phyloP scores from a whole-genome alignment of 2,329 filamentous ascomycete species.

The Aspergillus sp. region DNA sequence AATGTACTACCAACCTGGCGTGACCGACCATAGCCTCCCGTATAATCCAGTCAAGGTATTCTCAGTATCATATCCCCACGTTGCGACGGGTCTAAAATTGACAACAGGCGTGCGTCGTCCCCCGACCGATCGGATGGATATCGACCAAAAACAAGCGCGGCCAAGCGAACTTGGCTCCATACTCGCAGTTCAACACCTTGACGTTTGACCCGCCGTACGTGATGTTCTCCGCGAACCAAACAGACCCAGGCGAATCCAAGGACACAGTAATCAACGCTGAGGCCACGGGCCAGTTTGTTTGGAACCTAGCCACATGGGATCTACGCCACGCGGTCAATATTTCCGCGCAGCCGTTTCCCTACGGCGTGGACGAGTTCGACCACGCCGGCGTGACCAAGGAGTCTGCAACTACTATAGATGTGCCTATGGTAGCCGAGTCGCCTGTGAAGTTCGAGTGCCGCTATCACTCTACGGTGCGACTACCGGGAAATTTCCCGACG shows the following conservation, averaged over 20 bases:
- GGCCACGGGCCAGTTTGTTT: constrained; percentile 55
- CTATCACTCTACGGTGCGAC: constrained; percentile 53
- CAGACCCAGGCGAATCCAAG: constrained; percentile 45
- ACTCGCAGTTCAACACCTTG: constrained; percentile 62
- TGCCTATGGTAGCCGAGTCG: constrained; percentile 52
- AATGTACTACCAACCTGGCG: constrained; percentile 56
- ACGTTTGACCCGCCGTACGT: constrained; percentile 63
- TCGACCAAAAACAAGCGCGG: constrained; percentile 50
- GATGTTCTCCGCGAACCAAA: constrained; percentile 61
- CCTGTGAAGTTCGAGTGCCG: constrained; percentile 60
- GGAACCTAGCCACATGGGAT: constrained; percentile 59
- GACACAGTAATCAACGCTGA: constrained; percentile 59
- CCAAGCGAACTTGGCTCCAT: constrained; percentile 57
- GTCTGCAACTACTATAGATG: constrained; percentile 36
- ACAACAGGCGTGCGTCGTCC: constrained; percentile 51
- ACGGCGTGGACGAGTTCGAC: constrained; percentile 55
- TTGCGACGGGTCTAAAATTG: neutral
- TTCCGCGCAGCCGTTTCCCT: constrained; percentile 50
- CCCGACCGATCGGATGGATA: constrained; percentile 64
- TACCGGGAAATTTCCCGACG: constrained; percentile 58
- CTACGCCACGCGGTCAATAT: constrained; percentile 56
- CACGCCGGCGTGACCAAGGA: constrained; percentile 50
- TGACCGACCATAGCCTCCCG: constrained; percentile 51
- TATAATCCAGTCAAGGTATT: constrained; percentile 55
- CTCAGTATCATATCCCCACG: neutral